Conservation (phyloP, 176 grass and related monocot species). For the Avena insularis region DNA sequence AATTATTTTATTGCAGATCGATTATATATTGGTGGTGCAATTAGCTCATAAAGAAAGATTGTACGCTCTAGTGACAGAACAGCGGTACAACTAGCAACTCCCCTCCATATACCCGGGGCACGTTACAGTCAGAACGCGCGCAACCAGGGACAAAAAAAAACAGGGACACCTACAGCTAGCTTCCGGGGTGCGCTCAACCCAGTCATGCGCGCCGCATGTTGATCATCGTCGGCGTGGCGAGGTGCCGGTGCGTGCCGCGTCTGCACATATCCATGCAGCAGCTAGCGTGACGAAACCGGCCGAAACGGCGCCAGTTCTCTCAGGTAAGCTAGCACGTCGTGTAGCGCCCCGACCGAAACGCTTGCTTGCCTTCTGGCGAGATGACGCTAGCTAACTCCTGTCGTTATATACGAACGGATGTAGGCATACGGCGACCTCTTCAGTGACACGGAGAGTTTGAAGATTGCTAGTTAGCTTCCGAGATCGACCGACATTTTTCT, state of each 20-base stretch:
- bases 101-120: too few species aligned
- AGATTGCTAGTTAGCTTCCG: not conserved
- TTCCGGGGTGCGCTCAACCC: too few species aligned
- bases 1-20: too few species aligned
- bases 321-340: not conserved
- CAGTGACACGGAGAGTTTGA: not conserved
- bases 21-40: too few species aligned
- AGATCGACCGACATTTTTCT: not conserved
- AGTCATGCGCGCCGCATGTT: not conserved
- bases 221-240: not conserved
- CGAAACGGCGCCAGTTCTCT: not conserved
- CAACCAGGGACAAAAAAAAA: too few species aligned
- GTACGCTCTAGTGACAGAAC: too few species aligned
- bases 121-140: too few species aligned
- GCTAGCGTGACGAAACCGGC: not conserved
- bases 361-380: not conserved
- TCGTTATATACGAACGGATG: not conserved
- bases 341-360: not conserved
- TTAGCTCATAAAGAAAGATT: too few species aligned
- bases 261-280: not conserved
- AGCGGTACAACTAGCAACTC: too few species aligned
- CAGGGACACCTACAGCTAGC: too few species aligned
- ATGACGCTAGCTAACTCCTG: not conserved
- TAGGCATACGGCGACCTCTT: not conserved
- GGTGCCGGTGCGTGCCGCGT: not conserved